Percentiles rank a stretch among this genome's conserved stretches.
These are phyloP conservation scores for Salmacisia buchloeana DNA, from an alignment of 1,284 basidiomycete genomes.

Conservation along the genomic window DNA sequence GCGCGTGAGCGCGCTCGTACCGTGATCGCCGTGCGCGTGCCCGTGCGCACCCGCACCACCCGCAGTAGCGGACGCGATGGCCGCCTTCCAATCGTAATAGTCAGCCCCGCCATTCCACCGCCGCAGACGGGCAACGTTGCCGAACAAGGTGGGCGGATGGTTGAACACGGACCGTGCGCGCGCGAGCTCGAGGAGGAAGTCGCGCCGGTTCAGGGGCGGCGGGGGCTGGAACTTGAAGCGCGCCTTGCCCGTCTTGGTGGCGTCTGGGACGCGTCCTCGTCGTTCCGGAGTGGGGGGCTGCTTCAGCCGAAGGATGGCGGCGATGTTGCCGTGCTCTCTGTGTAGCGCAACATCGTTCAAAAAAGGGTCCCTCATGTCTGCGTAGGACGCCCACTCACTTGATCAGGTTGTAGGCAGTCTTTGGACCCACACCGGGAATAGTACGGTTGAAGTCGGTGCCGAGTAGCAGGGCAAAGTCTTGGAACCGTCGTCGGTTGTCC, in stretches of 20 bases:
- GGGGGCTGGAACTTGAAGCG: conserved; percentile 26
- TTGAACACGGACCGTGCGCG: conserved; percentile 35
- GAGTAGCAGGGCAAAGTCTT: conserved; percentile 46
- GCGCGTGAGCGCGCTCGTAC: too few species aligned
- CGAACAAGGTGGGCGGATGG: conserved; percentile 30
- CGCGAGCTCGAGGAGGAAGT: conserved; percentile 36
- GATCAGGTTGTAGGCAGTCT: conserved; percentile 28
- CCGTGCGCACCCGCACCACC: too few species aligned
- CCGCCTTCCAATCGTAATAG: conserved; percentile 4
- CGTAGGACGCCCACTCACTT: conserved; percentile 13
- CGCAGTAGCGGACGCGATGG: too few species aligned
- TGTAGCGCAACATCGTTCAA: background rate
- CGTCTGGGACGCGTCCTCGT: background rate
- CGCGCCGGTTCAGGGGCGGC: conserved; percentile 23
- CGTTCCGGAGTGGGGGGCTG: conserved; percentile 11
- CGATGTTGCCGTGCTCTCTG: conserved; percentile 28
- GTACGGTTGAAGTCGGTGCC: conserved; percentile 50
- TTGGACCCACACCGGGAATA: conserved; percentile 35
- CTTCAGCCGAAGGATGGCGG: conserved; percentile 17
- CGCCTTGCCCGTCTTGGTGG: background rate
- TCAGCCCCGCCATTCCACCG: background rate
- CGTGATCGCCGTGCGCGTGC: too few species aligned
- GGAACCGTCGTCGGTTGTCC: conserved; percentile 21
- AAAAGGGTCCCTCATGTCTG: background rate
- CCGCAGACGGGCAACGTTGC: conserved; percentile 7